A percentile compares a stretch with the other conserved stretches of the same genome.
Conservation (phyloP, 371 early-diverging fungal genomes). For the Rhizopus stolonifer region DNA sequence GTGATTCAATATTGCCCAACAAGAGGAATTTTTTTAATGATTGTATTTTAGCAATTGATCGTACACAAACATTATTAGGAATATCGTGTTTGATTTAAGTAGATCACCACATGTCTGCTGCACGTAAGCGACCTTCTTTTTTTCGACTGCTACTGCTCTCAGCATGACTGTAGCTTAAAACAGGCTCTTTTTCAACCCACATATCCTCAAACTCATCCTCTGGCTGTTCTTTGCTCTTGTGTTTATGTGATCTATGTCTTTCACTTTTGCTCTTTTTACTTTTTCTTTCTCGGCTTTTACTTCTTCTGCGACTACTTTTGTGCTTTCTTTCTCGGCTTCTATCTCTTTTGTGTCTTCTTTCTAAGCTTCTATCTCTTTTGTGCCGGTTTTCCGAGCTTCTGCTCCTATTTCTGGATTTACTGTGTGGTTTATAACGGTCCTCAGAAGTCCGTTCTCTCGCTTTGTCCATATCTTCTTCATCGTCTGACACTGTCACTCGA, state of each 20-base stretch:
- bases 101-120: constrained; percentile 32
- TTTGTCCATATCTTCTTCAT: constrained; percentile 28
- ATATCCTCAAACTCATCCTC: constrained; percentile 22
- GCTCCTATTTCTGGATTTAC: constrained; percentile 18
- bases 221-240: constrained; percentile 14
- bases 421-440: neutral
- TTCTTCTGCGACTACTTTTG: constrained; percentile 5
- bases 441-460: constrained; percentile 21
- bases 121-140: constrained; percentile 20
- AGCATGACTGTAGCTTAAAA: neutral
- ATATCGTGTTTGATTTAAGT: neutral
- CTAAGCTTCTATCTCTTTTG: neutral
- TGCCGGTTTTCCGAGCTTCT: constrained; percentile 19
- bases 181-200: constrained; percentile 45
- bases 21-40: neutral
- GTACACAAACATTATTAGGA: neutral
- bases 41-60: neutral
- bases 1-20: no score
- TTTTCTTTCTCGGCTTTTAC: constrained; percentile 8
- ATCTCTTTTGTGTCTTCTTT: constrained; percentile 5
- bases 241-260: constrained; percentile 15
- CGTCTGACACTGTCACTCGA: constrained; percentile 35
- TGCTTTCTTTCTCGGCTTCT: constrained; percentile 12
- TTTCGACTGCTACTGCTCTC: neutral
- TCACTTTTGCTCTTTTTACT: constrained; percentile 9